Conservation (phyloP, 495 filamentous ascomycete genomes). For the Neurospora tetraspora region DNA sequence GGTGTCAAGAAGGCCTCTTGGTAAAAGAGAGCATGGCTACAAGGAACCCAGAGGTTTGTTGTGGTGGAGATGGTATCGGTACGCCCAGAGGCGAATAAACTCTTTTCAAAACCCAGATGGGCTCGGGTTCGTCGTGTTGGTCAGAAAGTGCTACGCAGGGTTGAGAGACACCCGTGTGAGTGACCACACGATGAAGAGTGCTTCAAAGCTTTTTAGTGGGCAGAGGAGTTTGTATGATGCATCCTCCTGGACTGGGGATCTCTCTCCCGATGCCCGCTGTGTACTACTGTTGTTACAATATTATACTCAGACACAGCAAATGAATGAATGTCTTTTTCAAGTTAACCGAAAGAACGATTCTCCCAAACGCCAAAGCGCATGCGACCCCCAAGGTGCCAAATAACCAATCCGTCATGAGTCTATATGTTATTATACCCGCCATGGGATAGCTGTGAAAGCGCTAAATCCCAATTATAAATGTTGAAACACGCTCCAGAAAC, state of each 20-base stretch:
- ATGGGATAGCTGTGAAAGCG: conserved; percentile 5
- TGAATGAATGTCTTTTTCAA: background rate
- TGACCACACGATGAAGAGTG: background rate
- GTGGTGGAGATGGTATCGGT: background rate
- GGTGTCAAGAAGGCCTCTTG: conserved; percentile 95
- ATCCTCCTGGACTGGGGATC: background rate
- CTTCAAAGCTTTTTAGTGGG: background rate
- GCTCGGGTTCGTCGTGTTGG: background rate
- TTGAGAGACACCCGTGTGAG: background rate
- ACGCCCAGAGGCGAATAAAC: background rate
- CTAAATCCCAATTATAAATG: background rate
- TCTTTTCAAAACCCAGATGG: background rate
- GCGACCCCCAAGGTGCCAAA: background rate
- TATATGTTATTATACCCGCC: conserved; percentile 1
- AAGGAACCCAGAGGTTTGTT: background rate
- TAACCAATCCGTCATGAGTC: background rate
- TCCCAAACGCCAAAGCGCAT: conserved; percentile 9
- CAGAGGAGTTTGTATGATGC: conserved; percentile 6
- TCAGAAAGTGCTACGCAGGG: background rate
- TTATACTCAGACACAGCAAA: conserved; percentile 4
- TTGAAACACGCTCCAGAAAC: conserved; percentile 8
- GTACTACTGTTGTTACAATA: conserved; percentile 21
- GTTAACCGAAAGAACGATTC: background rate
- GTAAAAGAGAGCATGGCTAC: conserved; percentile 37
- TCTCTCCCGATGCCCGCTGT: background rate